These are phyloP conservation scores for Tulasnella sp. DNA, from an alignment of 768 basidiomycete species.

Conservation along the genomic window DNA sequence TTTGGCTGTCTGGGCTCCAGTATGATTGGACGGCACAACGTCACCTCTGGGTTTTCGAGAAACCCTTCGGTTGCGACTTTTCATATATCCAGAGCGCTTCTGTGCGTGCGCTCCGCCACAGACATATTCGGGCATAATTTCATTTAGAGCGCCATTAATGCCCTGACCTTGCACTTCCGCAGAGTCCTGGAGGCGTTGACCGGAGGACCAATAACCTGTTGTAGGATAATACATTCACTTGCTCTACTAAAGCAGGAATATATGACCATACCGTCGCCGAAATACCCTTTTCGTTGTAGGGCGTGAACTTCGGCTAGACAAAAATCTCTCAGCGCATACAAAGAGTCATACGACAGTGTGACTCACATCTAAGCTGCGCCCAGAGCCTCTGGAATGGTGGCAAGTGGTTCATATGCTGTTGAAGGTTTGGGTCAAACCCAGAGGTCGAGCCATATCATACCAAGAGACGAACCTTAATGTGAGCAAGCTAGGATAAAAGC, in stretches of 20 bases:
- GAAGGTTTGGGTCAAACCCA: neutral
- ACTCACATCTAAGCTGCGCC: constrained; percentile 35
- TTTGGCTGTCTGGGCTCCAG: constrained; percentile 49
- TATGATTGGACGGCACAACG: constrained; percentile 41
- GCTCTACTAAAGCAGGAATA: neutral
- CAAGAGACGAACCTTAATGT: constrained; percentile 47
- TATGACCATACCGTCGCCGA: constrained; percentile 52
- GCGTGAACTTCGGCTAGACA: constrained; percentile 44
- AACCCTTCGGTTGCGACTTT: constrained; percentile 46
- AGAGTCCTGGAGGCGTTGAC: constrained; percentile 56
- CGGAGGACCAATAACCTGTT: constrained; percentile 72
- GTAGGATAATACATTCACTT: constrained; percentile 6
- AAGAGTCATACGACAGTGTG: neutral
- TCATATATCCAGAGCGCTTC: constrained; percentile 65
- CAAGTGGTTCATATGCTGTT: constrained; percentile 71
- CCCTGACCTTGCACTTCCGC: constrained; percentile 28
- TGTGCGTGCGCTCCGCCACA: constrained; percentile 12
- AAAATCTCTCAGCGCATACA: neutral
- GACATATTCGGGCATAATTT: constrained; percentile 31
- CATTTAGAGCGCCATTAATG: neutral
- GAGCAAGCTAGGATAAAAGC: constrained; percentile 45
- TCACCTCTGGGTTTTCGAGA: constrained; percentile 29
- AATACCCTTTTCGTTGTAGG: constrained; percentile 65
- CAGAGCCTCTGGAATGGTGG: constrained; percentile 63
- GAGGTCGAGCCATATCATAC: neutral